Evolutionary conservation across 1,284 basidiomycete genomes (phyloP).

Genomic region (Ustilago crameri): DNA sequence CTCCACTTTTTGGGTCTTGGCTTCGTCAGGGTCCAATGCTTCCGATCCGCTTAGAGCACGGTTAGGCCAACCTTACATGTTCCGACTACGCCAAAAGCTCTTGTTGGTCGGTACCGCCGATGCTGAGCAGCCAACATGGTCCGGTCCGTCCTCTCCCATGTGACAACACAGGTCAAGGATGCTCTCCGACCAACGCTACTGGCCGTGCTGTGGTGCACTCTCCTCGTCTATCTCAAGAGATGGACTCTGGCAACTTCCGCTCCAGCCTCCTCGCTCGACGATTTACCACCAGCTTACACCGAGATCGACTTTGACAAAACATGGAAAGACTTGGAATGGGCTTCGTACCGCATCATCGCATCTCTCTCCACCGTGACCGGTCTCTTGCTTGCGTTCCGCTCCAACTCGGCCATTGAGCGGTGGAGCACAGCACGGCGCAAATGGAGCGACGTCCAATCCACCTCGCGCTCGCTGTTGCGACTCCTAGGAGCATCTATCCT

Average conservation of each 20-base stretch:
- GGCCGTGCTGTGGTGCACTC: constrained; percentile 29
- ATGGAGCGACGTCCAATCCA: constrained; percentile 41
- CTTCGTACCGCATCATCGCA: constrained; percentile 28
- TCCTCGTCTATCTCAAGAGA: constrained; percentile 22
- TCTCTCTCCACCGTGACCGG: constrained; percentile 45
- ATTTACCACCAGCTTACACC: constrained; percentile 5
- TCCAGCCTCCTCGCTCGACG: constrained; percentile 20
- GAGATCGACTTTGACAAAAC: constrained; percentile 4
- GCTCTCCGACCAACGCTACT: constrained; percentile 28
- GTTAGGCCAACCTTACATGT: too few relatives aligned
- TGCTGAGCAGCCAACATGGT: constrained; percentile 4
- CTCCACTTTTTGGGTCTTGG: neutral
- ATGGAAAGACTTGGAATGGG: constrained; percentile 44
- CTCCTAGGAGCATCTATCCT: constrained; percentile 27
- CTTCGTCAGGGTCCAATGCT: neutral
- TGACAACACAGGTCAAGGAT: constrained; percentile 9
- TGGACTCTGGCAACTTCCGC: neutral
- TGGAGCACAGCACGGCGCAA: constrained; percentile 43
- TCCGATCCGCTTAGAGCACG: too few relatives aligned
- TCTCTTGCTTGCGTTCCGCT: constrained; percentile 42
- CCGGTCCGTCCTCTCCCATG: neutral
- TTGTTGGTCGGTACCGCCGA: neutral
- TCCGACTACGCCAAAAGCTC: too few relatives aligned
- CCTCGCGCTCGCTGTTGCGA: constrained; percentile 29
- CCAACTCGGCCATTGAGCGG: constrained; percentile 41